These are phyloP conservation scores for Podospora pseudocomata DNA, from an alignment of 495 filamentous ascomycete genomes.

Conservation along the genomic window DNA sequence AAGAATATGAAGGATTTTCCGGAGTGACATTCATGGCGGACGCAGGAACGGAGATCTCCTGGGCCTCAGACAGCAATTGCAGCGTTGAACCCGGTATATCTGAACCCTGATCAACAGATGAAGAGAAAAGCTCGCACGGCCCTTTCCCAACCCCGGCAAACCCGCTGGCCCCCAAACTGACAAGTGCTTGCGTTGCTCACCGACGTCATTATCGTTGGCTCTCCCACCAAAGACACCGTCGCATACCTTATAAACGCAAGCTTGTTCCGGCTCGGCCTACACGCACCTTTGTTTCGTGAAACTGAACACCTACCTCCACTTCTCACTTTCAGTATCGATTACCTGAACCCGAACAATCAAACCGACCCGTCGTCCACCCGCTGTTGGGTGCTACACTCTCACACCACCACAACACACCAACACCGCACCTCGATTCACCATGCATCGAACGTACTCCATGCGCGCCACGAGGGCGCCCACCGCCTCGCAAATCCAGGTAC, in stretches of 20 bases:
- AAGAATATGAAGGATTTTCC: background rate
- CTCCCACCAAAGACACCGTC: constrained; percentile 6
- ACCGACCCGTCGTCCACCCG: background rate
- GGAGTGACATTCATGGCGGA: background rate
- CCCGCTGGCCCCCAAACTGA: background rate
- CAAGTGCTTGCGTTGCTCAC: constrained; percentile 19
- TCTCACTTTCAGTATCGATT: background rate
- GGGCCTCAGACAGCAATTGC: background rate
- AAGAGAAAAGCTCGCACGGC: background rate
- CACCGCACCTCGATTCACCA: constrained; percentile 37
- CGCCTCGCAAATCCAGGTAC: constrained; percentile 50
- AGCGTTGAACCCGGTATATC: background rate
- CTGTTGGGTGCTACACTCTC: background rate
- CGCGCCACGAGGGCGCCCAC: constrained; percentile 93
- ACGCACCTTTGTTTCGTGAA: constrained; percentile 12
- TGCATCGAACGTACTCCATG: constrained; percentile 99
- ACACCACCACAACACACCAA: background rate
- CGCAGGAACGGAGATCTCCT: background rate
- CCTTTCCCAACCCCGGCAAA: background rate
- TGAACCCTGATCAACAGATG: background rate
- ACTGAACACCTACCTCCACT: background rate
- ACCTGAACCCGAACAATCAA: background rate
- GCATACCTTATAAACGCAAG: constrained; percentile 16
- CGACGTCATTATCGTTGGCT: constrained; percentile 26
- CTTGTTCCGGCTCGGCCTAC: constrained; percentile 3